phyloP scores from a whole-genome alignment of 1,139 yeast genomes.

The Pichia sp. region DNA sequence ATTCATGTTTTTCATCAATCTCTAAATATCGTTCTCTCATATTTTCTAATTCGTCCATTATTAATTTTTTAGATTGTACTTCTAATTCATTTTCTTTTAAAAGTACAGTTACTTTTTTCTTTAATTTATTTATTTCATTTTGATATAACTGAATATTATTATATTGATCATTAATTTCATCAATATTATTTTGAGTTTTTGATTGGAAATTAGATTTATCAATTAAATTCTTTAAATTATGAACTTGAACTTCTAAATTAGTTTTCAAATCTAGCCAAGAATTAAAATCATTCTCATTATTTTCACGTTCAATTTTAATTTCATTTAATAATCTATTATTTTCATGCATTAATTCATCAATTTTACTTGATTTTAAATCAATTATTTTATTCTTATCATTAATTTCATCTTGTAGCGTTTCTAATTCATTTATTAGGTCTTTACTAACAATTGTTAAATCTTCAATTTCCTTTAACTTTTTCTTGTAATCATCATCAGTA shows the following conservation, averaged over 20 bases:
- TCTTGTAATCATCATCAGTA: not conserved
- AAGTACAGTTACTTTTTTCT: conserved; percentile 39
- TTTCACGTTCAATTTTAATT: conserved; percentile 26
- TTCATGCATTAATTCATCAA: conserved; percentile 25
- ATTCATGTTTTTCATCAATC: conserved; percentile 25
- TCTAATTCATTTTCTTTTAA: conserved; percentile 45
- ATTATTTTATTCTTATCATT: conserved; percentile 26
- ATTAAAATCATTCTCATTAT: conserved; percentile 27
- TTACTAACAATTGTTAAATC: conserved; percentile 29
- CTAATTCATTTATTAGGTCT: conserved; percentile 28
- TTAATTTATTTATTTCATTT: conserved; percentile 35
- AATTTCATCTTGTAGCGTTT: conserved; percentile 30
- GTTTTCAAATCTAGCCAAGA: conserved; percentile 26
- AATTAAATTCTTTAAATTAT: conserved; percentile 11
- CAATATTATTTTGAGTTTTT: not conserved
- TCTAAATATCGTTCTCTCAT: conserved; percentile 39
- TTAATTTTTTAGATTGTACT: conserved; percentile 41
- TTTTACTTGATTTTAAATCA: conserved; percentile 21
- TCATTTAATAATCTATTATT: conserved; percentile 22
- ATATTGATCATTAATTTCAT: not conserved
- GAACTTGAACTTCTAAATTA: conserved; percentile 21
- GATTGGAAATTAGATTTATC: not conserved
- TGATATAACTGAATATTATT: conserved; percentile 5
- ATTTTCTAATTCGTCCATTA: conserved; percentile 50
- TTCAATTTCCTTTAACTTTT: conserved; percentile 1